Percentiles rank a stretch among this genome's conserved stretches.
Conservation (phyloP, 1,284 basidiomycete species). For the Hortiboletus rubellus region DNA sequence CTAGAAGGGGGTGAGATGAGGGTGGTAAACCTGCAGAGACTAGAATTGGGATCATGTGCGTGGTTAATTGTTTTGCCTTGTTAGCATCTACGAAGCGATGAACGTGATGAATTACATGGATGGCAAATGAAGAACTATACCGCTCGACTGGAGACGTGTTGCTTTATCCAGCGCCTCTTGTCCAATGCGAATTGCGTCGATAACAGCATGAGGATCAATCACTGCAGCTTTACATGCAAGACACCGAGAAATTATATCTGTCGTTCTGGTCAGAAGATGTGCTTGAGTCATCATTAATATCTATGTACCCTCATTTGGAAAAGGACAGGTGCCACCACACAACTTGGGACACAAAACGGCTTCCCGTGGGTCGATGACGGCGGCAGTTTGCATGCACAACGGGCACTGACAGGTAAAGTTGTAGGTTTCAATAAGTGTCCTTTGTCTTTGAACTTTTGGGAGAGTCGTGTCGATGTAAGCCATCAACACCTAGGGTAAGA, state of each 20-base stretch:
- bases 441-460: conserved; percentile 57
- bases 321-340: conserved; percentile 60
- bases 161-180: conserved; percentile 74
- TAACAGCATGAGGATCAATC: conserved; percentile 50
- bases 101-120: neutral
- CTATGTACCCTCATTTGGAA: conserved; percentile 57
- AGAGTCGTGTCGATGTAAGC: conserved; percentile 86
- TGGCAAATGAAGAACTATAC: conserved; percentile 37
- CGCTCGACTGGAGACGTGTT: conserved; percentile 53
- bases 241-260: conserved; percentile 57
- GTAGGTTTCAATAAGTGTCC: conserved; percentile 70
- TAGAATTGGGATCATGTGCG: conserved; percentile 64
- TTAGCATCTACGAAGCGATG: conserved; percentile 45
- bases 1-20: conserved; percentile 75
- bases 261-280: neutral
- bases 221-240: conserved; percentile 55
- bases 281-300: conserved; percentile 12
- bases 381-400: conserved; percentile 46
- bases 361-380: conserved; percentile 64
- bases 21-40: conserved; percentile 53
- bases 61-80: conserved; percentile 60
- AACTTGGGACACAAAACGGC: conserved; percentile 63
- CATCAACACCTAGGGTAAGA: conserved; percentile 51
- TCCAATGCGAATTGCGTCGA: conserved; percentile 63
- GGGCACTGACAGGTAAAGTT: conserved; percentile 76